These are phyloP conservation scores for Avena eriantha DNA, from an alignment of 176 grass and related monocot species.

Conservation along the genomic window DNA sequence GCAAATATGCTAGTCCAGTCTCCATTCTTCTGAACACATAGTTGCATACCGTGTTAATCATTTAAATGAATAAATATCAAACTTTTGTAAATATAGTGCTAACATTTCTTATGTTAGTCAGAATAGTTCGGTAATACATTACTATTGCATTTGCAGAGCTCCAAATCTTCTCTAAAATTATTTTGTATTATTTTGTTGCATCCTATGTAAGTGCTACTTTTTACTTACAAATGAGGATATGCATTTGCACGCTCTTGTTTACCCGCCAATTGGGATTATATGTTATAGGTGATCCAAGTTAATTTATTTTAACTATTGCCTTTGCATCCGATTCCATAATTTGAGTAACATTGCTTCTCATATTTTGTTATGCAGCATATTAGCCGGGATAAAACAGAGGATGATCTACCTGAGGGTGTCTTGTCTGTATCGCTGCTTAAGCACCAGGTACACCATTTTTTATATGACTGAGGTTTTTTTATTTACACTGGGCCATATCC, in stretches of 20 bases:
- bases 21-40: background rate
- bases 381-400: slow-evolving; percentile 73
- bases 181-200: background rate
- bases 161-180: background rate
- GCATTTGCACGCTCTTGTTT: slow-evolving; percentile 18
- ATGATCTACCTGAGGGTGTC: slow-evolving; percentile 84
- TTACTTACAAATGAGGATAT: slow-evolving; percentile 10
- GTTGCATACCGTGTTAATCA: background rate
- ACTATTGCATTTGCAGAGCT: slow-evolving; percentile 18
- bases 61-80: slow-evolving; percentile 24
- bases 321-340: slow-evolving; percentile 19
- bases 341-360: slow-evolving; percentile 41
- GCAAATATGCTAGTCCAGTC: background rate
- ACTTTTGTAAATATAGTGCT: slow-evolving; percentile 28
- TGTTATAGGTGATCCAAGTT: slow-evolving; percentile 27
- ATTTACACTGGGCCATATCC: background rate
- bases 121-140: slow-evolving; percentile 18
- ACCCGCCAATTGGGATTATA: slow-evolving; percentile 24
- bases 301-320: slow-evolving; percentile 15
- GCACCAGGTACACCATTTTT: slow-evolving; percentile 74
- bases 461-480: background rate
- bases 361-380: slow-evolving; percentile 69
- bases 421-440: slow-evolving; percentile 85
- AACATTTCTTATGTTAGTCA: slow-evolving; percentile 1
- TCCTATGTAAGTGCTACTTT: slow-evolving; percentile 1